Evolutionary conservation across 176 grass and related monocot species (phyloP), one percentile per base, ranked within the genome.

Genomic region (Carex myosuroides): DNA sequence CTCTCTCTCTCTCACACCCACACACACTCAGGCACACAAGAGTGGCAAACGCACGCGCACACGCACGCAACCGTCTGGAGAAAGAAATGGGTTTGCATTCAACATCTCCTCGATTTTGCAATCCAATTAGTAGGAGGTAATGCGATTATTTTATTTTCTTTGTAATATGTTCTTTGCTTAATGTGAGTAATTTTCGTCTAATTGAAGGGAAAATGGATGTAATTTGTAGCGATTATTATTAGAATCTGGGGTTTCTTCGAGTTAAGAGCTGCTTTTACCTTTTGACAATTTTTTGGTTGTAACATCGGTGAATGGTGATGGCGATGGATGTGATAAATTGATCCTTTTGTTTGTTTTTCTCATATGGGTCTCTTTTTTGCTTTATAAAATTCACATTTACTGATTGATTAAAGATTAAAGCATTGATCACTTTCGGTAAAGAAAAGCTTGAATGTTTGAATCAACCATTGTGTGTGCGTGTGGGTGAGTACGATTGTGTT

Each of bases 121-220:
- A 85, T 42, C 82, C 87, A 17, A 88, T 88, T 69, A 89, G 87
- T 77, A 85, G 87, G 60, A 89, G 10, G 30, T 61, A 86, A 44
- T 60, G n/a, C 35, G 20, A 53, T 85, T 62, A 17, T 59, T 17
- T 30, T 74, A 9, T 50, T 64, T 59, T 50, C 12, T 57, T 79
- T 79, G 53, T 26, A 52, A 35, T 12, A 11, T 13, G 8, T 1
- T 78, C 21, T n/a, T 13, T 41, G 59, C 18, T 48, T 65, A 4
- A 63, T 66, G 35, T 82, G 14, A 41, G 32, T 60, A 41, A 8
- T 16, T 81, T 35, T 81, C 20, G 17, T 44, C 35, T 44, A 70
- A 20, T 20, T 81, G 7, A 37, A 37, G 16, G 16, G 18, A 37
- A 81, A 81, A 66, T 44, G 10, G 29, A 26, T 62, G 61, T 50